Evolutionary conservation across 2,329 filamentous ascomycete species (phyloP).

Genomic region (Pseudogymnoascus verrucosus): DNA sequence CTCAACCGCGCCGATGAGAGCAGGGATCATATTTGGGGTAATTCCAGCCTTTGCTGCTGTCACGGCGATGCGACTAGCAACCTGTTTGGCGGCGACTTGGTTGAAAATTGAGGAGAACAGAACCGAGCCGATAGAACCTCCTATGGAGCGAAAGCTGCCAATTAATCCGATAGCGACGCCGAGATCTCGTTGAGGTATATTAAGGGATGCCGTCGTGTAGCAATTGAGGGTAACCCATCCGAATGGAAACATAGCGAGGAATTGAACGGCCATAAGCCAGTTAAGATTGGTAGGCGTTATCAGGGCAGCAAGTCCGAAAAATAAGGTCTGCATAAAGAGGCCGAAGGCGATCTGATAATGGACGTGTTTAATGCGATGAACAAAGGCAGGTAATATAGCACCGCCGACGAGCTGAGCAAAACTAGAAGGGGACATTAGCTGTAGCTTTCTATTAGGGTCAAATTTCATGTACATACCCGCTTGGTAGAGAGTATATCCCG

Average conservation of each 20-base stretch:
- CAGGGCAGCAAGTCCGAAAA: slow-evolving; percentile 15
- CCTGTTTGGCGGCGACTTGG: slow-evolving; percentile 13
- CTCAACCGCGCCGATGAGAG: slow-evolving; percentile 22
- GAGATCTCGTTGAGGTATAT: slow-evolving; percentile 40
- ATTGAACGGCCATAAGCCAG: slow-evolving; percentile 24
- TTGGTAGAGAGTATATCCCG: neutral
- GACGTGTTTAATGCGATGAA: slow-evolving; percentile 30
- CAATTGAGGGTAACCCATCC: slow-evolving; percentile 31
- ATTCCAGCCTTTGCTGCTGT: slow-evolving; percentile 18
- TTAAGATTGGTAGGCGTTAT: slow-evolving; percentile 15
- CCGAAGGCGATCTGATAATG: slow-evolving; percentile 31
- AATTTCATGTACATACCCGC: neutral
- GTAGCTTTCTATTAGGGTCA: neutral
- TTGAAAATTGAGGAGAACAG: slow-evolving; percentile 31
- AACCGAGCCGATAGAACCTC: slow-evolving; percentile 32
- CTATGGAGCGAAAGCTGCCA: slow-evolving; percentile 37
- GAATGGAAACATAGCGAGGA: slow-evolving; percentile 26
- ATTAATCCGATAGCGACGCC: slow-evolving; percentile 39
- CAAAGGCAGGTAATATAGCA: slow-evolving; percentile 13
- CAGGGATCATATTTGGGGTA: slow-evolving; percentile 15
- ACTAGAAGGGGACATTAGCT: neutral
- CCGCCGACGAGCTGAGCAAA: slow-evolving; percentile 15
- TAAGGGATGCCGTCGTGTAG: slow-evolving; percentile 36
- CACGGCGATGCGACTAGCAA: slow-evolving; percentile 9
- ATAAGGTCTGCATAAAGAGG: slow-evolving; percentile 24